Conservation (phyloP, 2,329 filamentous ascomycete species). For the Hortaea werneckii region DNA sequence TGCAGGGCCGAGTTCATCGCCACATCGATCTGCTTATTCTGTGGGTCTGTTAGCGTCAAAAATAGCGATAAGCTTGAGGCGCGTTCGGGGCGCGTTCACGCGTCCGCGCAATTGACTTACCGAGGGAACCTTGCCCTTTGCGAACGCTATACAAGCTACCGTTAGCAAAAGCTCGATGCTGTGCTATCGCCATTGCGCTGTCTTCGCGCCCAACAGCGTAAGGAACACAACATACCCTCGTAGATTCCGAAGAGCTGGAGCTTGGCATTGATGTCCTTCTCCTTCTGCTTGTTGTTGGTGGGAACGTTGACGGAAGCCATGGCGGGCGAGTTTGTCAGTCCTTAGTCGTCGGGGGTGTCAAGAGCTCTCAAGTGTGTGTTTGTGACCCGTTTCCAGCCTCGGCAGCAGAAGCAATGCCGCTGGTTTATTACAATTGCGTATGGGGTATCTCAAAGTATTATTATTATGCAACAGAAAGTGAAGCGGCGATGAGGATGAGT, state of each 20-base stretch:
- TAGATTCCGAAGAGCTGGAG: conserved; percentile 90
- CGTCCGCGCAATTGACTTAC: conserved; percentile 39
- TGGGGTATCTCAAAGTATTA: background rate
- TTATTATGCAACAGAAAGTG: background rate
- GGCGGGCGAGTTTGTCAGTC: background rate
- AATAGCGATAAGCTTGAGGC: background rate
- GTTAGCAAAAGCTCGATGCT: too few relatives aligned
- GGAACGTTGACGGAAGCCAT: conserved; percentile 56
- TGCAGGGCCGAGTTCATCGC: conserved; percentile 80
- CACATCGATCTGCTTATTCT: conserved; percentile 94
- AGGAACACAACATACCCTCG: conserved; percentile 38
- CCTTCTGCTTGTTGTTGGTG: conserved; percentile 63
- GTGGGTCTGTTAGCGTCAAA: conserved; percentile 9
- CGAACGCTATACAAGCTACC: conserved; percentile 52
- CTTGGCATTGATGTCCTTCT: conserved; percentile 82
- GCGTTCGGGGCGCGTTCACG: background rate
- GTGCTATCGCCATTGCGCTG: too few relatives aligned
- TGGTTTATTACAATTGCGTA: background rate
- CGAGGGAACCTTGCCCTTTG: conserved; percentile 81
- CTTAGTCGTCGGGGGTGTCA: background rate
- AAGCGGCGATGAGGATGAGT: background rate
- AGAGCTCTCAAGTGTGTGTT: background rate
- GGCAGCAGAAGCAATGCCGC: background rate
- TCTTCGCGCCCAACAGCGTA: too few relatives aligned
- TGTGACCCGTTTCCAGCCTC: background rate